Base-by-base conservation (phyloP, 2,329 filamentous ascomycete genomes). In the Fusarium sp. region DNA sequence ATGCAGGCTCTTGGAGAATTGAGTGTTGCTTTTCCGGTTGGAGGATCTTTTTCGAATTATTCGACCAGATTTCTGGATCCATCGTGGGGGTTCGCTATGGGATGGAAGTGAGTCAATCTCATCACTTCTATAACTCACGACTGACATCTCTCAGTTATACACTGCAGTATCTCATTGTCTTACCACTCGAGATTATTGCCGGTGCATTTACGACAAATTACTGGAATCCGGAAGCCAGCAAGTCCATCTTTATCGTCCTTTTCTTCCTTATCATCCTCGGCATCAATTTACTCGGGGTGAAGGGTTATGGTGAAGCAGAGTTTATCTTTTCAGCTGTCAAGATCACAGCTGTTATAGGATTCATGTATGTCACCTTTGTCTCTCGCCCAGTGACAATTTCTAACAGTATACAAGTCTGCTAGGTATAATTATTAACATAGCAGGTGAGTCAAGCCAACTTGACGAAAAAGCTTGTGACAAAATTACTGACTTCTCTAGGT, bases 11-110 rank as follows among this genome's bases (percentile, higher is more conserved):
- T 98, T 16, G 94, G 95, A 60, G 95, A 98, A 79, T 87, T 98
- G 79, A 92, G 94, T 15, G 94, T 97, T 18, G 81, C 93, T 8
- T 97, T 95, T 73, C 94, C 94, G 2, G 91, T 97, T 18, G 92
- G 94, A 23, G 95, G 94, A 46, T 97, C 93, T 2, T 97, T 97
- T 78, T 92, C 93, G 2, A 91, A 93, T 15, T 97, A 94, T 80
- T 96, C 94, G 16, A 97, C 93, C 16, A 89, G 95, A 16, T 97
- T 97, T 76, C 80, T 98, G n/a, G 94, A 97, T 76, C 95, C 94
- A 1, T 94, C 94, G 1, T 97, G 93, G 93, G 94, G 93, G 0
- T 97, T 97, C 77, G 92, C 93, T 30, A 97, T 97, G 92, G 94
- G 93, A 11, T 97, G 93, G 93, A 97, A 97, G 85, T 92, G 77